Percentiles rank a stretch among this genome's conserved stretches.
These are phyloP conservation scores for Populus davidiana DNA, from an alignment of 345 rosid genomes.

Conservation along the genomic window DNA sequence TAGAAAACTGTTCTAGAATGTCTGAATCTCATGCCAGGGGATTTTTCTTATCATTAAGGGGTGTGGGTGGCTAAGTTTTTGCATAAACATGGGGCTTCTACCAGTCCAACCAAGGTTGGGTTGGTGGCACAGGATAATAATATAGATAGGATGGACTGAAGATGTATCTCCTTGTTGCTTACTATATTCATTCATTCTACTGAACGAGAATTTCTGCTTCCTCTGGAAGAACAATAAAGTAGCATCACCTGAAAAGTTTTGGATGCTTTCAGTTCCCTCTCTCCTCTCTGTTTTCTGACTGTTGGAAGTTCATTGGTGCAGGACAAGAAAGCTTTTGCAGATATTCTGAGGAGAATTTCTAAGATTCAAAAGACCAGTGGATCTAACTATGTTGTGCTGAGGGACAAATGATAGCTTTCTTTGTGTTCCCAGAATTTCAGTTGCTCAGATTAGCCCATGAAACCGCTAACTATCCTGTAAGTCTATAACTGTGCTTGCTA, in stretches of 20 bases:
- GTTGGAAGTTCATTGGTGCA: slow-evolving; percentile 26
- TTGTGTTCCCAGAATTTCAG: not conserved
- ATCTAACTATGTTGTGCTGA: slow-evolving; percentile 65
- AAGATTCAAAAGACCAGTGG: slow-evolving; percentile 83
- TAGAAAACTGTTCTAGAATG: not conserved
- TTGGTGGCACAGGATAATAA: not conserved
- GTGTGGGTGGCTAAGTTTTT: not conserved
- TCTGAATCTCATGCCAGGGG: not conserved
- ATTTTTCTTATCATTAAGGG: not conserved
- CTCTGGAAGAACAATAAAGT: not conserved
- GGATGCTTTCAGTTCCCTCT: not conserved
- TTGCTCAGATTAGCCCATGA: not conserved
- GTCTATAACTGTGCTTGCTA: not conserved
- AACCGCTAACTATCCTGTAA: not conserved
- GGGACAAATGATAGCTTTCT: slow-evolving; percentile 42
- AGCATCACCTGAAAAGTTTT: not conserved
- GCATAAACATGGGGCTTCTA: not conserved
- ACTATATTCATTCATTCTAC: too few species aligned
- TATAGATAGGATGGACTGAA: not conserved
- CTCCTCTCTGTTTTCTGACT: not conserved
- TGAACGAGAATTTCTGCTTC: not conserved
- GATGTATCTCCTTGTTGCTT: not conserved
- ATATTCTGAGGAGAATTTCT: slow-evolving; percentile 72
- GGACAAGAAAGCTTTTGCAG: slow-evolving; percentile 87
- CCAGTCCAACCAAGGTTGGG: not conserved